A percentile compares a stretch with the other conserved stretches of the same genome.
These are phyloP conservation scores for Colletotrichum viniferum DNA, from an alignment of 2,329 filamentous ascomycete genomes.

Conservation along the genomic window DNA sequence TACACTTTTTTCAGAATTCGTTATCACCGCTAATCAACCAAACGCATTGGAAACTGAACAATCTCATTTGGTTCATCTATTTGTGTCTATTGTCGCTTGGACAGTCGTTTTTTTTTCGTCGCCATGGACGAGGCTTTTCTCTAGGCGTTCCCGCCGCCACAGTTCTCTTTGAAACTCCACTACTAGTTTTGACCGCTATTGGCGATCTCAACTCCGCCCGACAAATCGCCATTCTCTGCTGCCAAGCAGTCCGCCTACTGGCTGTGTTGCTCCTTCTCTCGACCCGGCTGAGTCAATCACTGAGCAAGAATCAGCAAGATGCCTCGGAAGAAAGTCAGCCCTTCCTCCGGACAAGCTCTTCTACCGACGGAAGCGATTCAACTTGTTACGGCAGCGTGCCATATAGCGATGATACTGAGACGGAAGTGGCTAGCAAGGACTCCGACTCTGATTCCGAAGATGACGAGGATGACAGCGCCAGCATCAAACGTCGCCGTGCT, in stretches of 20 bases:
- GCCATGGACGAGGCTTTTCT: background rate
- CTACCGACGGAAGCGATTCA: background rate
- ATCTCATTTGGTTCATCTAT: background rate
- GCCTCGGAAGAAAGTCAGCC: background rate
- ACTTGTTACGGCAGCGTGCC: background rate
- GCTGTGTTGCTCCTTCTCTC: background rate
- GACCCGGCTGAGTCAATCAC: background rate
- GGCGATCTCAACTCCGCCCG: background rate
- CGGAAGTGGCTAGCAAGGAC: background rate
- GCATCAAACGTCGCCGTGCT: constrained; percentile 29
- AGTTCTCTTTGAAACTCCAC: background rate
- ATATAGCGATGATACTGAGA: background rate
- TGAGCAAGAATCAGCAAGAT: background rate
- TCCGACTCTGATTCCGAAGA: constrained; percentile 6
- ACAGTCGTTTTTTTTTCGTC: background rate
- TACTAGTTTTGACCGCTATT: background rate
- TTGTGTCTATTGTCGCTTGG: background rate
- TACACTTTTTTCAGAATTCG: background rate
- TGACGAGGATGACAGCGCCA: constrained; percentile 26
- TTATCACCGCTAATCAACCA: background rate
- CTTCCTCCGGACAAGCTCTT: background rate
- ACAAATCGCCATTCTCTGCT: background rate
- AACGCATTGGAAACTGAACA: background rate
- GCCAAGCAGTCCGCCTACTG: background rate
- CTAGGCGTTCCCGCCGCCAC: background rate